phyloP scores from a whole-genome alignment of 352 stramenopile species.

The Plasmopara muralis region DNA sequence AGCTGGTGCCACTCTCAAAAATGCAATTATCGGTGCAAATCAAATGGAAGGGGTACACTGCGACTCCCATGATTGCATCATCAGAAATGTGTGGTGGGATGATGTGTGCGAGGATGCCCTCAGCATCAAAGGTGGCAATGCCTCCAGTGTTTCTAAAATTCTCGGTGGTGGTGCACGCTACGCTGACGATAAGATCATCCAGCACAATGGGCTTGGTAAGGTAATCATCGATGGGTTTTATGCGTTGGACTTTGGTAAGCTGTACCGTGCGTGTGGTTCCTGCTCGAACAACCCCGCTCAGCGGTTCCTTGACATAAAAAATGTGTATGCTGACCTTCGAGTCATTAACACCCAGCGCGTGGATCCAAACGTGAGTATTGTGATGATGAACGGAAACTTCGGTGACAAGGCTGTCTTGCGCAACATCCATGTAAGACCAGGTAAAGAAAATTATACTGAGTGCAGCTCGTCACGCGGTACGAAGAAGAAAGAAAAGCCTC shows the following conservation, averaged over 20 bases:
- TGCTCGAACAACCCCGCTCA: slow-evolving; percentile 1
- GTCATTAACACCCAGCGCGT: neutral
- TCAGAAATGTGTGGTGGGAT: slow-evolving; percentile 2
- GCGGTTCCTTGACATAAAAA: slow-evolving; percentile 1
- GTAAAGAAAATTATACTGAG: neutral
- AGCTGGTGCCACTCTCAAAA: neutral
- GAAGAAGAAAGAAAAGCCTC: slow-evolving; percentile 13
- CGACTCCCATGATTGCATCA: neutral
- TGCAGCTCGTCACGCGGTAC: neutral
- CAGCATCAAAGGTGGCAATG: slow-evolving; percentile 2
- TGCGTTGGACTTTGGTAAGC: slow-evolving; percentile 2
- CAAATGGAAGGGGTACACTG: slow-evolving; percentile 3
- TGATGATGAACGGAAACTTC: slow-evolving; percentile 3
- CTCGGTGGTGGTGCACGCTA: slow-evolving; percentile 1
- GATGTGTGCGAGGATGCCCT: slow-evolving; percentile 3
- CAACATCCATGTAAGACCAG: slow-evolving; percentile 1
- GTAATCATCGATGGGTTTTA: slow-evolving; percentile 1
- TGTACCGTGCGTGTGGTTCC: slow-evolving; percentile 1
- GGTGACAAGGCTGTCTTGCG: neutral
- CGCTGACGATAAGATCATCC: slow-evolving; percentile 1
- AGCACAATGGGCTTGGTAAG: slow-evolving; percentile 2
- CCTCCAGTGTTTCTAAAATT: neutral
- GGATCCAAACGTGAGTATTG: slow-evolving; percentile 2
- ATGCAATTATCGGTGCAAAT: neutral
- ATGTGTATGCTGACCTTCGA: neutral